phyloP scores from a whole-genome alignment of 106 monocot genomes.

The Xerophyta viscosa region DNA sequence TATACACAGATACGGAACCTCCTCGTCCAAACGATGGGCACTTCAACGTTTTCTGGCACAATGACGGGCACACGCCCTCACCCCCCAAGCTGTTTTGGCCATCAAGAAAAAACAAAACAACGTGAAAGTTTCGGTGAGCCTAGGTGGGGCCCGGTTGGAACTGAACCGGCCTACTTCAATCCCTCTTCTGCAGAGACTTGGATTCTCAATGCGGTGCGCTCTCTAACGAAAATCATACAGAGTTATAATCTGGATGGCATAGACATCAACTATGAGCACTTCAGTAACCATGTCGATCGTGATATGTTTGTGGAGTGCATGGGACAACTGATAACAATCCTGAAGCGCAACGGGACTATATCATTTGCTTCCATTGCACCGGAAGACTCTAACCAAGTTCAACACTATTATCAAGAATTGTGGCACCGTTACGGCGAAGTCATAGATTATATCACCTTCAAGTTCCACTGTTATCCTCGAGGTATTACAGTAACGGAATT shows the following conservation, averaged over 20 bases:
- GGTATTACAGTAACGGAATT: slow-evolving; percentile 30
- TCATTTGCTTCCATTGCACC: slow-evolving; percentile 4
- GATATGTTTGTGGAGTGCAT: not conserved
- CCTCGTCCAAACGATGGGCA: not conserved
- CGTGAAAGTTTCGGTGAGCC: not conserved
- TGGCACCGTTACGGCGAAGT: not conserved
- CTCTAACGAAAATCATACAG: not conserved
- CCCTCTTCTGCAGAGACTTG: not conserved
- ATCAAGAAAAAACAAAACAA: not conserved
- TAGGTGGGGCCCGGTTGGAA: not conserved
- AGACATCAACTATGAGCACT: slow-evolving; percentile 1
- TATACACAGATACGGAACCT: not conserved
- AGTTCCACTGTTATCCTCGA: slow-evolving; percentile 42
- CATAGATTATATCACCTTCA: not conserved
- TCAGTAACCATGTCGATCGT: not conserved
- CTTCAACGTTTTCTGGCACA: not conserved
- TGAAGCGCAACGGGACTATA: not conserved
- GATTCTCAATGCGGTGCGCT: not conserved
- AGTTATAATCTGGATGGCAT: not conserved
- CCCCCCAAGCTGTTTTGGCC: not conserved
- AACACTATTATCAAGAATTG: not conserved
- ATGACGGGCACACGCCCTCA: not conserved
- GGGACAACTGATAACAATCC: not conserved
- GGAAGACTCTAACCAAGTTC: not conserved
- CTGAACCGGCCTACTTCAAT: not conserved